Evolutionary conservation across 2,329 filamentous ascomycete genomes (phyloP).

Genomic region (Ophiosphaerella korrae): DNA sequence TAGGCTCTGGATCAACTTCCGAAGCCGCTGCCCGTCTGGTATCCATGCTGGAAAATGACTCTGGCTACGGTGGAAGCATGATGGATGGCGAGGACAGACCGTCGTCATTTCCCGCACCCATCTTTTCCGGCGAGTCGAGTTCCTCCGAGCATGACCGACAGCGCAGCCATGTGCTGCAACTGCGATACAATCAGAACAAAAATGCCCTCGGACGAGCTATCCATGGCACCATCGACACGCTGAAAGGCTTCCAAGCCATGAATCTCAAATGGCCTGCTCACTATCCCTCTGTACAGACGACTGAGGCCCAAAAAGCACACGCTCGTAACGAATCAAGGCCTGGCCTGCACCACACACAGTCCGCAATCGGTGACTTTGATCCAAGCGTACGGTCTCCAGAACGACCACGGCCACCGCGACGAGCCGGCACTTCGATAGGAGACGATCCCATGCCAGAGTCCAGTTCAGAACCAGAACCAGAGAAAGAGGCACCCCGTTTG

Average conservation of each 20-base stretch:
- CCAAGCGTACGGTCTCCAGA: conserved; percentile 47
- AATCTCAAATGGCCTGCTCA: conserved; percentile 93
- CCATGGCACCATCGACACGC: conserved; percentile 79
- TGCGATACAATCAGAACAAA: conserved; percentile 93
- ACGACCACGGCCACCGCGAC: conserved; percentile 61
- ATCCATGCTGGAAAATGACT: conserved; percentile 82
- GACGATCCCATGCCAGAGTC: conserved; percentile 68
- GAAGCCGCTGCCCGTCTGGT: conserved; percentile 81
- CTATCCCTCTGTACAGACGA: conserved; percentile 79
- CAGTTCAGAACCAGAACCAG: conserved; percentile 67
- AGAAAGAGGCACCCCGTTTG: conserved; percentile 73
- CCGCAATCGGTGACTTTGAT: conserved; percentile 59
- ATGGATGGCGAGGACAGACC: conserved; percentile 67
- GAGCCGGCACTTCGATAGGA: conserved; percentile 74
- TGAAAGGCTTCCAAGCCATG: conserved; percentile 84
- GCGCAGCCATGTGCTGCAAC: conserved; percentile 84
- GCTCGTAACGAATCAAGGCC: conserved; percentile 62
- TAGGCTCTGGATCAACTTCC: conserved; percentile 80
- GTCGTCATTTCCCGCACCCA: conserved; percentile 61
- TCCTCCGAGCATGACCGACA: conserved; percentile 65
- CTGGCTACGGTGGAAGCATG: conserved; percentile 86
- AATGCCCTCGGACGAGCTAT: conserved; percentile 87
- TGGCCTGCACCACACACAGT: conserved; percentile 66
- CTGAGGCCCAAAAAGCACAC: conserved; percentile 48
- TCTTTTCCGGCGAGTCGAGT: conserved; percentile 55